Percentiles rank a stretch among this genome's conserved stretches.
Conservation (phyloP, 2,329 filamentous ascomycete species). For the Coniochaeta hoffmannii region DNA sequence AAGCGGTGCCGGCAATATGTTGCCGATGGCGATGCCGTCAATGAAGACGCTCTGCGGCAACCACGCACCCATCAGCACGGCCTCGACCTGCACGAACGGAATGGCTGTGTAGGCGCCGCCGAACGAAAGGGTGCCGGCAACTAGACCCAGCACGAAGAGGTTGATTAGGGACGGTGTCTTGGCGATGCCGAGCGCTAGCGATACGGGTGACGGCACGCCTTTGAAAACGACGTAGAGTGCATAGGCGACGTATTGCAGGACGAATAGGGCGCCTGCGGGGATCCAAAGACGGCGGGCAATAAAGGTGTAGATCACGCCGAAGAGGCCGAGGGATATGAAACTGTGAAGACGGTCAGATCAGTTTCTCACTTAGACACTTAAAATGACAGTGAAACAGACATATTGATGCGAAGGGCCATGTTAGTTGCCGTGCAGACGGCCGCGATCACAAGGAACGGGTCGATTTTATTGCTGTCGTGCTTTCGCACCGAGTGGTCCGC, state of each 20-base stretch:
- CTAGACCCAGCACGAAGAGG: constrained; percentile 22
- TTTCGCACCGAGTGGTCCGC: constrained; percentile 19
- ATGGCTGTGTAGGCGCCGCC: constrained; percentile 26
- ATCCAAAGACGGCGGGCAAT: constrained; percentile 17
- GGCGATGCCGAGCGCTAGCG: constrained; percentile 22
- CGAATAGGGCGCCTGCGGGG: constrained; percentile 15
- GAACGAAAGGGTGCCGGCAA: constrained; percentile 23
- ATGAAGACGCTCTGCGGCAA: constrained; percentile 24
- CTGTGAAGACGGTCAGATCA: constrained; percentile 7
- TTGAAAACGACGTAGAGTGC: constrained; percentile 22
- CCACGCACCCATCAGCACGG: constrained; percentile 24
- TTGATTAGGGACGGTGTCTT: constrained; percentile 19
- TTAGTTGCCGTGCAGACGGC: constrained; percentile 20
- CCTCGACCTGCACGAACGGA: constrained; percentile 25
- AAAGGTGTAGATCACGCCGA: constrained; percentile 18
- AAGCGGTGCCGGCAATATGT: constrained; percentile 23
- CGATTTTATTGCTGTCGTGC: constrained; percentile 15
- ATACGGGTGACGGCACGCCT: constrained; percentile 23
- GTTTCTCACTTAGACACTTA: neutral
- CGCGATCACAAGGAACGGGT: constrained; percentile 18
- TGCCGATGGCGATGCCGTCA: constrained; percentile 26
- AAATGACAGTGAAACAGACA: constrained; percentile 11
- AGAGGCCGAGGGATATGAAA: constrained; percentile 19
- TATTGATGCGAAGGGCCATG: constrained; percentile 18
- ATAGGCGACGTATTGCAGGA: constrained; percentile 20